phyloP scores from a whole-genome alignment of 2,329 filamentous ascomycete genomes.

The Lachnellula cervina region DNA sequence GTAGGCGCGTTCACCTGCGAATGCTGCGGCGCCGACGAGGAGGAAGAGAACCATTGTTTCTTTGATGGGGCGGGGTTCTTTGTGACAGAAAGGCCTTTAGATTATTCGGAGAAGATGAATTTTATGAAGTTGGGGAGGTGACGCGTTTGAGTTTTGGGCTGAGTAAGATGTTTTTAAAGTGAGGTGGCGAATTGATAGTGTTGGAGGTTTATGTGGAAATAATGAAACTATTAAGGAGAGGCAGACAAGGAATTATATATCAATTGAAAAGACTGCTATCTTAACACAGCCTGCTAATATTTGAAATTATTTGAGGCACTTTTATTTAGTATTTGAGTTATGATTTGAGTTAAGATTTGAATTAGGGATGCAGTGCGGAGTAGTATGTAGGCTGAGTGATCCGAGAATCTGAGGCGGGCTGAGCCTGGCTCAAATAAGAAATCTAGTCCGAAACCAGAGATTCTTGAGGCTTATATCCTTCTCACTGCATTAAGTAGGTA shows the following conservation, averaged over 20 bases:
- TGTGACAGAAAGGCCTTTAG: neutral
- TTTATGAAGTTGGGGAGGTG: neutral
- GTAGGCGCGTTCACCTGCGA: neutral
- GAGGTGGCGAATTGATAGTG: neutral
- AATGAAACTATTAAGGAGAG: neutral
- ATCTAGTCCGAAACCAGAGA: too few species aligned
- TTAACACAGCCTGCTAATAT: neutral
- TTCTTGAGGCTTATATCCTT: too few species aligned
- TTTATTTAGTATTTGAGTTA: neutral
- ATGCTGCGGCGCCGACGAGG: neutral
- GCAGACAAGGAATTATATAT: neutral
- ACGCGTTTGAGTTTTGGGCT: neutral
- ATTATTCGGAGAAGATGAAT: neutral
- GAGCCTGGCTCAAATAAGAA: too few species aligned
- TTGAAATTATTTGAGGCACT: neutral
- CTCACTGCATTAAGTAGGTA: too few species aligned
- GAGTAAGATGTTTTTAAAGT: neutral
- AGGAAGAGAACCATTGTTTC: neutral
- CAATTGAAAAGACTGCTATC: neutral
- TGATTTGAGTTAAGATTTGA: neutral
- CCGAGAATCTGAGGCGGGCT: neutral
- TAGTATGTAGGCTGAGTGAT: neutral
- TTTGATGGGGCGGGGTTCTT: neutral
- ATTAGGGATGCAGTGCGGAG: too few species aligned
- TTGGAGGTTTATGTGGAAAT: too few species aligned